Conservation (phyloP, 768 basidiomycete genomes). For the Termitomyces sp. region DNA sequence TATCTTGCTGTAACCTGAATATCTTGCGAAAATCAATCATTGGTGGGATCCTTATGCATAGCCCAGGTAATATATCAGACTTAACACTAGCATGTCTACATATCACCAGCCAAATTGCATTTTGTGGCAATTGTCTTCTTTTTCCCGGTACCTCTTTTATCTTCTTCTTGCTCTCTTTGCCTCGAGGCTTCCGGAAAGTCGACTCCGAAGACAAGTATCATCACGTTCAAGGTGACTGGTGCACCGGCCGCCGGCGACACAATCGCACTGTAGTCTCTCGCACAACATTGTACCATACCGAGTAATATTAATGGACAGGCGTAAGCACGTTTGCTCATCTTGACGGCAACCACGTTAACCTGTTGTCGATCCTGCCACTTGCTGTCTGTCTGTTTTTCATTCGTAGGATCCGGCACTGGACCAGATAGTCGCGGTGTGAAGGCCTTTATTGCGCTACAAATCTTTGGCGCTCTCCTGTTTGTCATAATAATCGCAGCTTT, state of each 20-base stretch:
- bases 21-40: no score
- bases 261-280: neutral
- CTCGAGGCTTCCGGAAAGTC: slow-evolving; percentile 8
- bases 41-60: neutral
- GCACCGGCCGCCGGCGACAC: neutral
- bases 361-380: neutral
- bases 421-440: slow-evolving; percentile 8
- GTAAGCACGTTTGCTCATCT: slow-evolving; percentile 1
- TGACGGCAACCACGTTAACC: neutral
- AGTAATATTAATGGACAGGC: slow-evolving; percentile 1
- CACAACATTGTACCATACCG: neutral
- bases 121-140: neutral
- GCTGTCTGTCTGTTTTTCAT: no score
- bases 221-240: slow-evolving; percentile 1
- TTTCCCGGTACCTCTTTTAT: neutral
- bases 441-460: slow-evolving; percentile 27
- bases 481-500: slow-evolving; percentile 21
- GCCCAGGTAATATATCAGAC: neutral
- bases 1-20: neutral
- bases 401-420: neutral
- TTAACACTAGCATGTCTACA: no score
- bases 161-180: neutral
- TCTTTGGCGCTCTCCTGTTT: slow-evolving; percentile 24
- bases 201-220: slow-evolving; percentile 2
- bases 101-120: no score